phyloP scores from a whole-genome alignment of 2,329 filamentous ascomycete genomes.

The Colletotrichum destructivum region DNA sequence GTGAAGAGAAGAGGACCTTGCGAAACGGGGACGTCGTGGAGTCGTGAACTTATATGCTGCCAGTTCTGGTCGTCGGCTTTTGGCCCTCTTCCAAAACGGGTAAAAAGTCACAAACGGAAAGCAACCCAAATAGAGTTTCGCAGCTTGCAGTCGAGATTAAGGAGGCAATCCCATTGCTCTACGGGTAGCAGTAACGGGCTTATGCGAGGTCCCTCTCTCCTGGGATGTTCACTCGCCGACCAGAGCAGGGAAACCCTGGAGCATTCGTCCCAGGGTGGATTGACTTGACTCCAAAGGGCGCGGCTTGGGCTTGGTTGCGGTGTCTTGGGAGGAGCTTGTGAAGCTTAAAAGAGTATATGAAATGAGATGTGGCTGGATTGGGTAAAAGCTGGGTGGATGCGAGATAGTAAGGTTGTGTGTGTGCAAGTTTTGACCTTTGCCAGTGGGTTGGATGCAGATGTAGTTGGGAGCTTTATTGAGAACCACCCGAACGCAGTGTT shows the following conservation, averaged over 20 bases:
- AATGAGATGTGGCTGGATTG: conserved; percentile 21
- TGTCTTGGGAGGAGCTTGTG: not conserved
- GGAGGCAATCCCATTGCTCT: conserved; percentile 6
- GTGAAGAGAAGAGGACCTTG: not conserved
- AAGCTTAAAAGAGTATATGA: conserved; percentile 26
- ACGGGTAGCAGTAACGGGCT: no score
- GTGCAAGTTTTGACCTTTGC: not conserved
- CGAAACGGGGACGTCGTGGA: conserved; percentile 13
- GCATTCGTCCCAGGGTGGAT: not conserved
- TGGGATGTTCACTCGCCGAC: not conserved
- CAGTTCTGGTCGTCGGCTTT: not conserved
- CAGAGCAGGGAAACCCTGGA: conserved; percentile 24
- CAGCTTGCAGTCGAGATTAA: conserved; percentile 8
- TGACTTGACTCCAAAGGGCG: not conserved
- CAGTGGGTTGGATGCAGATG: not conserved
- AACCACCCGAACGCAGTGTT: not conserved
- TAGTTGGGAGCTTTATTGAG: not conserved
- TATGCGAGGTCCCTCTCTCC: not conserved
- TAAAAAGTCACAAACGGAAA: not conserved
- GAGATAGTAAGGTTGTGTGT: not conserved
- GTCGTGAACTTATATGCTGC: conserved; percentile 33
- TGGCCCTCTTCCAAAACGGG: conserved; percentile 13
- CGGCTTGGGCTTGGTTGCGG: not conserved
- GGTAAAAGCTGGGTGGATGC: not conserved
- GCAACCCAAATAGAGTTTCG: conserved; percentile 24